A percentile compares a stretch with the other conserved stretches of the same genome.
Evolutionary conservation across 1,284 basidiomycete genomes (phyloP).

Genomic region (Tilletia setariae): DNA sequence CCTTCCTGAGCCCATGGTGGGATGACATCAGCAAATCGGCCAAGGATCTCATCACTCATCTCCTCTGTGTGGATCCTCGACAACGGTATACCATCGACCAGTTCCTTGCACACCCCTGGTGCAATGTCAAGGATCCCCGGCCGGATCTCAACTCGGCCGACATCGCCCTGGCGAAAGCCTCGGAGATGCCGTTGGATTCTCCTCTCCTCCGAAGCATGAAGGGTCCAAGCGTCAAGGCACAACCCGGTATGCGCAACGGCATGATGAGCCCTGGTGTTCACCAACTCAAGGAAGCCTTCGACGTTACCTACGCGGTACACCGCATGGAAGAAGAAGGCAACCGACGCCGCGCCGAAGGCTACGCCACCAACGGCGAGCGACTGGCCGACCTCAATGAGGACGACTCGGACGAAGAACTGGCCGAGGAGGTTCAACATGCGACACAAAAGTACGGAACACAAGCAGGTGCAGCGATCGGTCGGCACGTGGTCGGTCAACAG

Average conservation of each 20-base stretch:
- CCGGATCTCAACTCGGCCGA: conserved; percentile 49
- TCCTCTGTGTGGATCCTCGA: conserved; percentile 91
- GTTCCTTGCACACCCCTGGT: conserved; percentile 96
- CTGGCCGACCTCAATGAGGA: conserved; percentile 87
- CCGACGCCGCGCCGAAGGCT: conserved; percentile 57
- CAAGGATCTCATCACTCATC: conserved; percentile 90
- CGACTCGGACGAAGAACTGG: conserved; percentile 61
- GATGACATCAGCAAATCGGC: conserved; percentile 87
- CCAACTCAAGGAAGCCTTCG: conserved; percentile 90
- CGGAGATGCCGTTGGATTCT: conserved; percentile 73
- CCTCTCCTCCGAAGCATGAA: conserved; percentile 78
- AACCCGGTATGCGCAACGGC: conserved; percentile 56
- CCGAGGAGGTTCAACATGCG: conserved; percentile 22
- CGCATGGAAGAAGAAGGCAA: conserved; percentile 98
- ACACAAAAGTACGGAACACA: conserved; percentile 50
- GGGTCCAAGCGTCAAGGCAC: background rate
- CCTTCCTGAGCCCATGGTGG: conserved; percentile 99
- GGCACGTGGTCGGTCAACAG: conserved; percentile 31
- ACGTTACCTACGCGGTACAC: conserved; percentile 97
- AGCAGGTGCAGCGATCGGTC: conserved; percentile 48
- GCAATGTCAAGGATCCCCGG: conserved; percentile 59
- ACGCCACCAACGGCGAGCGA: conserved; percentile 55
- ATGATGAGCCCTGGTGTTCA: conserved; percentile 82
- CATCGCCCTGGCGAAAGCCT: conserved; percentile 38
- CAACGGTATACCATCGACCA: conserved; percentile 97